Evolutionary conservation across 2,329 filamentous ascomycete genomes (phyloP).

Genomic region (Pseudomassariella vexata): DNA sequence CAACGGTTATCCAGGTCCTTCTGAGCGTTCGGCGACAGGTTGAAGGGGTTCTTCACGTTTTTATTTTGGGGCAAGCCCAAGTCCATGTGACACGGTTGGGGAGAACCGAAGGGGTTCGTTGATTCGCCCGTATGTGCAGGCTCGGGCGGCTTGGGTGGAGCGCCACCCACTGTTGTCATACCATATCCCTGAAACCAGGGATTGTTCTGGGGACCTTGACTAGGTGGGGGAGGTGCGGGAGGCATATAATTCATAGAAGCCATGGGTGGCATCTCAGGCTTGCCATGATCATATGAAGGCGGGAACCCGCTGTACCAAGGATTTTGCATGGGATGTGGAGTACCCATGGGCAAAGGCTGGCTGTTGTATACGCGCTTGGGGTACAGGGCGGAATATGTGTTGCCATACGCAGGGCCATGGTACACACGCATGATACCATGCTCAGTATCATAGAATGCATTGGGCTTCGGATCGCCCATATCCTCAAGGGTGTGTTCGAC

Average conservation of each 20-base stretch:
- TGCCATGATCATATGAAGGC: constrained; percentile 1
- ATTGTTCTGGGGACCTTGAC: constrained; percentile 4
- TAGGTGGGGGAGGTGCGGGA: constrained; percentile 5
- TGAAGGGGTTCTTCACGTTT: too few species aligned
- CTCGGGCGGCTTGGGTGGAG: too few species aligned
- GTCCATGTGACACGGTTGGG: too few species aligned
- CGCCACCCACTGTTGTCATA: constrained; percentile 7
- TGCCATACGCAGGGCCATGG: constrained; percentile 50
- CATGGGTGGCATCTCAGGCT: too few species aligned
- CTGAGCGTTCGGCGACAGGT: too few species aligned
- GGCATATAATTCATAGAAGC: too few species aligned
- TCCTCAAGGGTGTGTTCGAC: constrained; percentile 51
- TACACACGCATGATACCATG: constrained; percentile 51
- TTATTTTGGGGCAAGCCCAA: too few species aligned
- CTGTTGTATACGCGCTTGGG: constrained; percentile 28
- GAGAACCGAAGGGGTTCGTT: too few species aligned
- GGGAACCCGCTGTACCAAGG: constrained; percentile 35
- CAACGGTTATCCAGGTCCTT: too few species aligned
- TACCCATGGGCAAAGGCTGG: constrained; percentile 32
- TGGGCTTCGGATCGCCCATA: constrained; percentile 48
- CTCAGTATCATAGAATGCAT: constrained; percentile 52
- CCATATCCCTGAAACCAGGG: constrained; percentile 17
- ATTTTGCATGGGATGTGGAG: constrained; percentile 36
- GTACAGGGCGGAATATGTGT: constrained; percentile 41
- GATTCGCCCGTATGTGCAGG: too few species aligned